Base-by-base conservation (phyloP, 2,329 filamentous ascomycete genomes). In the Neonectria faginata region DNA sequence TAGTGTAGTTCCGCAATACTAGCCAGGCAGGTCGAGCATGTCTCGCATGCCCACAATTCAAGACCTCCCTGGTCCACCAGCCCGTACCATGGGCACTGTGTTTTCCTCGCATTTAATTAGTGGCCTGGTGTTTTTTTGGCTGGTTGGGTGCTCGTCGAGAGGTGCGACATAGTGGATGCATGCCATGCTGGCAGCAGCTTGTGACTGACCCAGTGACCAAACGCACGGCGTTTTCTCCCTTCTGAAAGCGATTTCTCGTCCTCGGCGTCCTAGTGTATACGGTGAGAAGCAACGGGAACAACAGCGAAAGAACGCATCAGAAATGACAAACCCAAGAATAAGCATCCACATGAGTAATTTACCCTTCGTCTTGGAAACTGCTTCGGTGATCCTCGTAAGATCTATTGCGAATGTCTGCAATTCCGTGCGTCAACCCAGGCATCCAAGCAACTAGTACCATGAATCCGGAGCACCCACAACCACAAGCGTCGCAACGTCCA, bases 131-230 rank as follows among this genome's bases (percentile, higher is more conserved):
- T 18, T 2, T 12, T 55, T 33, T 33, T 14, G 48, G 10, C 27
- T 39, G 16, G 18, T 47, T 53, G 39, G 50, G 22, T 47, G 57
- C n/a, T 39, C 42, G 41, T 36, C 22, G 48, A 33, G 16, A 41
- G 33, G 51, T 42, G 33, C n/a, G 45, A 52, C 51, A 25, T 33
- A 41, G 31, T 55, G 51, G 57, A 33, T 20, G 57, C 57, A 41
- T 45, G 41, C 20, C 42, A 33, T 14, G 20, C 33, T 42, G 45
- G 45, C 39, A 29, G 31, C 33, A 44, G 36, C 29, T 27, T 54
- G 41, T 52, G 25, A 60, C 20, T 47, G 48, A 31, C 27, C 27
- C 48, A 14, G n/a, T 20, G 16, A 25, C 27, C 25, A 16, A 50
- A 9, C 47, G 11, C 47, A 11, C 11, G 25, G 47, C 22, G 4